Conservation (phyloP, 306 rosid species). For the Oxytropis ochrocephala region DNA sequence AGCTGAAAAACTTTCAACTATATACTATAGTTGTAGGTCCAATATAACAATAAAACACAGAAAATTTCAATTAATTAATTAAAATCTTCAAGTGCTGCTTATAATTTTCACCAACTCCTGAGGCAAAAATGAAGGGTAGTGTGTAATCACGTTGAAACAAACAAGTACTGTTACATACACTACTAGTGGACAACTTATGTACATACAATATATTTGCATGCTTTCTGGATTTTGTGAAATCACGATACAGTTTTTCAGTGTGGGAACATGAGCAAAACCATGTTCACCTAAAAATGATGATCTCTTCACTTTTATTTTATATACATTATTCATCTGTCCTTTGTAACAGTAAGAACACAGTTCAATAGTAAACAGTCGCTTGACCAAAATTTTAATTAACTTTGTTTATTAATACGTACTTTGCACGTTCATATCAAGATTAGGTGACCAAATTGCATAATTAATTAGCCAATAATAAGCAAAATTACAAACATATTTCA, state of each 20-base stretch:
- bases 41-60: background rate
- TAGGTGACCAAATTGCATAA: conserved; percentile 14
- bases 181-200: conserved; percentile 31
- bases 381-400: conserved; percentile 16
- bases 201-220: conserved; percentile 33
- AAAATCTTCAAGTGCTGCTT: background rate
- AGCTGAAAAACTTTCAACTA: background rate
- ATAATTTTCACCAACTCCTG: conserved; percentile 21
- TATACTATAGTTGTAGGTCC: background rate
- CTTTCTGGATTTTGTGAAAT: conserved; percentile 34
- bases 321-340: conserved; percentile 4
- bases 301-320: background rate
- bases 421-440: conserved; percentile 5
- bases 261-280: conserved; percentile 27
- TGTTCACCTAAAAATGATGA: conserved; percentile 21
- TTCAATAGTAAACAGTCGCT: conserved; percentile 11
- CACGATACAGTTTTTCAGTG: conserved; percentile 19
- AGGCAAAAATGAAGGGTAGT: conserved; percentile 20
- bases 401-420: conserved; percentile 2
- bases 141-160: conserved; percentile 19
- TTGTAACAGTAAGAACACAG: background rate
- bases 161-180: conserved; percentile 10
- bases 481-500: background rate
- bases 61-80: background rate
- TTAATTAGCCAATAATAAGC: background rate